Evolutionary conservation across 306 rosid species (phyloP).

Genomic region (Cicer yamashitae): DNA sequence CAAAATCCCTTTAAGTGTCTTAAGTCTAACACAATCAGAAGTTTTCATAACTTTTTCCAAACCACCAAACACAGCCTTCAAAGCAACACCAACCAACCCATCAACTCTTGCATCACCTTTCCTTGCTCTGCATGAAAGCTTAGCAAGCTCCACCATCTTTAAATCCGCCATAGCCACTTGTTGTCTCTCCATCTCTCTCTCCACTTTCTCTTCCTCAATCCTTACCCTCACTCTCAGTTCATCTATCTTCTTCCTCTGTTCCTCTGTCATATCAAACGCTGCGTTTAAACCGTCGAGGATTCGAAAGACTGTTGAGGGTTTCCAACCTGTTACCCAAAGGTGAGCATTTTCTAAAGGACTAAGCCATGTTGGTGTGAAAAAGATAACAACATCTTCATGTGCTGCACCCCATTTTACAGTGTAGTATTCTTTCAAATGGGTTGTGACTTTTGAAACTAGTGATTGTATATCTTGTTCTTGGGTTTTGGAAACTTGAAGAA

Average conservation of each 20-base stretch:
- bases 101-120: slow-evolving; percentile 33
- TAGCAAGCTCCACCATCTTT: slow-evolving; percentile 53
- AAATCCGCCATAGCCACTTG: slow-evolving; percentile 62
- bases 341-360: slow-evolving; percentile 45
- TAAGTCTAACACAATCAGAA: slow-evolving; percentile 78
- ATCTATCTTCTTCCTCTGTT: slow-evolving; percentile 32
- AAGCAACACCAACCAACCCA: slow-evolving; percentile 47
- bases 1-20: slow-evolving; percentile 65
- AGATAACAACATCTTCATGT: slow-evolving; percentile 59
- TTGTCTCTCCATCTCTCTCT: slow-evolving; percentile 53
- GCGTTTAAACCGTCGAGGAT: background rate
- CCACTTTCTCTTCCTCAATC: slow-evolving; percentile 54
- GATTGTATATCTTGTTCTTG: slow-evolving; percentile 42
- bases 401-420: slow-evolving; percentile 72
- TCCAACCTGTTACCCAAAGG: slow-evolving; percentile 48
- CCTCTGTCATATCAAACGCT: background rate
- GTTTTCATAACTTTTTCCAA: slow-evolving; percentile 73
- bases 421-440: slow-evolving; percentile 67
- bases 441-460: slow-evolving; percentile 54
- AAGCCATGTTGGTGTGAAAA: slow-evolving; percentile 55
- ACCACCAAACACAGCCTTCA: slow-evolving; percentile 54
- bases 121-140: slow-evolving; percentile 32
- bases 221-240: slow-evolving; percentile 34
- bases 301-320: slow-evolving; percentile 36
- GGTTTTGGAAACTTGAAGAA: slow-evolving; percentile 14